A percentile compares a stretch with the other conserved stretches of the same genome.
phyloP scores from a whole-genome alignment of 495 filamentous ascomycete species.

The Pyrenula massariospora region DNA sequence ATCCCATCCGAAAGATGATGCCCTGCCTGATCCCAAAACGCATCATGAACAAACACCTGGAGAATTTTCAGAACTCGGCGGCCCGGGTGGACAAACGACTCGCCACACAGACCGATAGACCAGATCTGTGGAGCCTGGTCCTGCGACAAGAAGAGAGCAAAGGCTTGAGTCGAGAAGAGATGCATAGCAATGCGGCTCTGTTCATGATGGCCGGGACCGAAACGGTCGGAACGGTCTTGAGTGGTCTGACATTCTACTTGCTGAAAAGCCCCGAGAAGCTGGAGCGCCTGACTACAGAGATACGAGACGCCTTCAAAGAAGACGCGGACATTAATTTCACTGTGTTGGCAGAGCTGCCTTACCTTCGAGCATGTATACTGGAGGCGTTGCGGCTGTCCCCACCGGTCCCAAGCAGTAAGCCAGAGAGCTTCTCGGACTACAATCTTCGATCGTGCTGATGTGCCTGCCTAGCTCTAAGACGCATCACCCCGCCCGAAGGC shows the following conservation, averaged over 20 bases:
- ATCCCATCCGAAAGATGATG: conserved; percentile 23
- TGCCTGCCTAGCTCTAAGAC: no score
- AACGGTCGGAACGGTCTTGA: no score
- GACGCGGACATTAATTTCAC: conserved; percentile 42
- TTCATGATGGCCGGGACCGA: background rate
- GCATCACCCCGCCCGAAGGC: no score
- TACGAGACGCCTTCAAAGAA: conserved; percentile 37
- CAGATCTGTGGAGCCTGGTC: no score
- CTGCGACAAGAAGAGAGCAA: no score
- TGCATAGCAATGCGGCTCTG: no score
- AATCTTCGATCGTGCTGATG: no score
- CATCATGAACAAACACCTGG: conserved; percentile 10
- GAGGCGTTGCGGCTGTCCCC: conserved; percentile 63
- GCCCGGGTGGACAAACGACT: conserved; percentile 30
- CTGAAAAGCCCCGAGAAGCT: conserved; percentile 32
- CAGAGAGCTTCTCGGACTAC: conserved; percentile 52
- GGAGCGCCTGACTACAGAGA: conserved; percentile 32
- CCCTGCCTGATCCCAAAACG: conserved; percentile 13
- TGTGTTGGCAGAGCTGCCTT: conserved; percentile 29
- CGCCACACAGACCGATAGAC: no score
- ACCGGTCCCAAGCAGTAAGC: conserved; percentile 46
- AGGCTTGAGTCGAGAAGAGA: no score
- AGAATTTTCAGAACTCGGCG: conserved; percentile 21
- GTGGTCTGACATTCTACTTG: no score
- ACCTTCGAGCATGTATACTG: conserved; percentile 52